These are phyloP conservation scores for Curvularia lunata DNA, from an alignment of 2,329 filamentous ascomycete genomes.

Conservation along the genomic window DNA sequence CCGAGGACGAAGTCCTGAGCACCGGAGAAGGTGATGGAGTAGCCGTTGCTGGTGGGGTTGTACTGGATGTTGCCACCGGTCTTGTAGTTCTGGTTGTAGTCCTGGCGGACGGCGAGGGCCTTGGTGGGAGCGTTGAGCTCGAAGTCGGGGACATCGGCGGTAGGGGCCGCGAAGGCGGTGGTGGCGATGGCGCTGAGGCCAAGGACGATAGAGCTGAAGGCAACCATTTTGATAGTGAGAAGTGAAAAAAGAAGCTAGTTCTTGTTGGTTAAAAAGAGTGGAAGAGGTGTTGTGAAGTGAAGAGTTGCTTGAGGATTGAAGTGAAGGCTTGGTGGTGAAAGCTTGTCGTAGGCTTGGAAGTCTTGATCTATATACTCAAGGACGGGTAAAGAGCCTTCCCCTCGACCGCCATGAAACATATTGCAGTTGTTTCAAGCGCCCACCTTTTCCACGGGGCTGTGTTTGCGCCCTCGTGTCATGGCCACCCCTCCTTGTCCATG, in stretches of 20 bases:
- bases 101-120: slow-evolving; percentile 31
- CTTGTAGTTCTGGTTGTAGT: slow-evolving; percentile 47
- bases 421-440: slow-evolving; percentile 10
- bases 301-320: slow-evolving; percentile 1
- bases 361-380: slow-evolving; percentile 9
- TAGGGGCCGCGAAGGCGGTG: slow-evolving; percentile 32
- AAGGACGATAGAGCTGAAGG: slow-evolving; percentile 31
- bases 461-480: too few species aligned
- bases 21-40: slow-evolving; percentile 37
- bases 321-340: slow-evolving; percentile 7
- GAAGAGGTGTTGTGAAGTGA: background rate
- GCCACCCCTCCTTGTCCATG: background rate
- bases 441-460: background rate
- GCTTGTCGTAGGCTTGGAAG: slow-evolving; percentile 2
- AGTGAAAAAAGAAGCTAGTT: slow-evolving; percentile 3
- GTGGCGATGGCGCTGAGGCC: slow-evolving; percentile 29
- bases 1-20: slow-evolving; percentile 43
- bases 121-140: slow-evolving; percentile 27
- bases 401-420: slow-evolving; percentile 8
- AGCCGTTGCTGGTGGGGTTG: slow-evolving; percentile 35
- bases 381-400: slow-evolving; percentile 11
- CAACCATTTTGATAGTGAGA: slow-evolving; percentile 31
- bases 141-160: slow-evolving; percentile 38
- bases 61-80: slow-evolving; percentile 41
- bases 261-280: background rate